phyloP scores from a whole-genome alignment of 2,329 filamentous ascomycete species.

The Paradendryphiella salina region DNA sequence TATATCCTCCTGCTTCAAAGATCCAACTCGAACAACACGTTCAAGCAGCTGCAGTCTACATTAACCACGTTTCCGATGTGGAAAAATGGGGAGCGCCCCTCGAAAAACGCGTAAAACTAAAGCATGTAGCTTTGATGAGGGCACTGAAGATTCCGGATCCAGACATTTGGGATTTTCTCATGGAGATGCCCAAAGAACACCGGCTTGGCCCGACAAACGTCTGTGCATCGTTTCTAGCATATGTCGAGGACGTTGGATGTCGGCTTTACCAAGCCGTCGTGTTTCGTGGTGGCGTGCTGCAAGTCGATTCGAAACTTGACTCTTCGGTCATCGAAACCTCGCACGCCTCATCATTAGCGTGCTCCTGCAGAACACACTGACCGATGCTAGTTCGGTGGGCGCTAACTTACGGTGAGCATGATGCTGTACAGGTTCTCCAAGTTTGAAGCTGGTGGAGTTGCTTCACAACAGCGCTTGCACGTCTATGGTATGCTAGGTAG shows the following conservation, averaged over 20 bases:
- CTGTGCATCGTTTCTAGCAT: conserved; percentile 12
- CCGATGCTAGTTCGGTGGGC: conserved; percentile 1
- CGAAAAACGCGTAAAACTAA: no score
- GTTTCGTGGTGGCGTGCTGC: conserved; percentile 28
- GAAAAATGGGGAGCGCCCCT: background rate
- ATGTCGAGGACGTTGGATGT: conserved; percentile 8
- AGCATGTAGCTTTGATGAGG: background rate
- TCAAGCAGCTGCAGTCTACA: background rate
- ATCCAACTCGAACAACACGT: background rate
- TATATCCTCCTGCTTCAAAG: background rate
- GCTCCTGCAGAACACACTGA: conserved; percentile 1
- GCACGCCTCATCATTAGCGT: conserved; percentile 18
- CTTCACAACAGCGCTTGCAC: conserved; percentile 18
- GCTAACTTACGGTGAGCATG: conserved; percentile 7
- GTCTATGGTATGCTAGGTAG: conserved; percentile 15
- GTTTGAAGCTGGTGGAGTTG: conserved; percentile 29
- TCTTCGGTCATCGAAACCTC: conserved; percentile 25
- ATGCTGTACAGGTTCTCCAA: conserved; percentile 5
- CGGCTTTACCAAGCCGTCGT: conserved; percentile 17
- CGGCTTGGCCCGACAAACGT: background rate
- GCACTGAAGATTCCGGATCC: background rate
- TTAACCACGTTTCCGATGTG: background rate
- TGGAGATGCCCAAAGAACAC: background rate
- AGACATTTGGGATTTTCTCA: background rate
- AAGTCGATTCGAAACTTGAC: conserved; percentile 32